Conservation (phyloP, 129 eudicot species). For the Centella asiatica region DNA sequence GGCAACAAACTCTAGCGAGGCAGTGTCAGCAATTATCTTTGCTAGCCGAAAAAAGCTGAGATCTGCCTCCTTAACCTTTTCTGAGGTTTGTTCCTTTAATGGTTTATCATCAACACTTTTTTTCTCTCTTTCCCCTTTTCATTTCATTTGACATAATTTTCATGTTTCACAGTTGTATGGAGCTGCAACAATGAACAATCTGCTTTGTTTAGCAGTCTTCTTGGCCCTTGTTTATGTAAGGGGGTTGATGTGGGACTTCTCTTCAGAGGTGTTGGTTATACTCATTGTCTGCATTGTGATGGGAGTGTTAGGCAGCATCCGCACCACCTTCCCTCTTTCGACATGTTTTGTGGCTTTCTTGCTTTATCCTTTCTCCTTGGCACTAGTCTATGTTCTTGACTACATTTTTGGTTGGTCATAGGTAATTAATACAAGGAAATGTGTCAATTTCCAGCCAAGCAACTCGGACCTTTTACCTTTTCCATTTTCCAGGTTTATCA, state of each 20-base stretch:
- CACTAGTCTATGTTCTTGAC: slow-evolving; percentile 78
- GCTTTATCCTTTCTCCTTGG: slow-evolving; percentile 70
- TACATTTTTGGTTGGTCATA: slow-evolving; percentile 87
- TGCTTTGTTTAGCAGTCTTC: slow-evolving; percentile 72
- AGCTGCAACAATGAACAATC: slow-evolving; percentile 83
- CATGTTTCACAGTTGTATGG: slow-evolving; percentile 57
- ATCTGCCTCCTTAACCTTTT: slow-evolving; percentile 91
- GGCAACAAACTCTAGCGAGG: slow-evolving; percentile 94
- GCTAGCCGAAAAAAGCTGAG: slow-evolving; percentile 69
- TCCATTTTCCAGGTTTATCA: too few relatives aligned
- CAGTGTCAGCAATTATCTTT: slow-evolving; percentile 89
- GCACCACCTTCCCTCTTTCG: slow-evolving; percentile 92
- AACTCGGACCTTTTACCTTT: too few relatives aligned
- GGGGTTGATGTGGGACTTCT: slow-evolving; percentile 84
- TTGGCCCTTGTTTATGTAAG: slow-evolving; percentile 69
- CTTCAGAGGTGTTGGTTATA: slow-evolving; percentile 77
- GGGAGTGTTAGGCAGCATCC: slow-evolving; percentile 71
- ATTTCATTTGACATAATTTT: neutral
- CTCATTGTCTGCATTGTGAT: slow-evolving; percentile 72
- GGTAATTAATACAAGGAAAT: slow-evolving; percentile 16
- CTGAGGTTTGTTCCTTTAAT: slow-evolving; percentile 53
- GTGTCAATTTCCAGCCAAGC: too few relatives aligned
- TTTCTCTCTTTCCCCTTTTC: neutral
- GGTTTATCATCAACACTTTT: neutral
- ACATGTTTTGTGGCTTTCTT: slow-evolving; percentile 65